A percentile compares a stretch with the other conserved stretches of the same genome.
Evolutionary conservation across 306 rosid genomes (phyloP).

Genomic region (Gynostemma pentaphyllum): DNA sequence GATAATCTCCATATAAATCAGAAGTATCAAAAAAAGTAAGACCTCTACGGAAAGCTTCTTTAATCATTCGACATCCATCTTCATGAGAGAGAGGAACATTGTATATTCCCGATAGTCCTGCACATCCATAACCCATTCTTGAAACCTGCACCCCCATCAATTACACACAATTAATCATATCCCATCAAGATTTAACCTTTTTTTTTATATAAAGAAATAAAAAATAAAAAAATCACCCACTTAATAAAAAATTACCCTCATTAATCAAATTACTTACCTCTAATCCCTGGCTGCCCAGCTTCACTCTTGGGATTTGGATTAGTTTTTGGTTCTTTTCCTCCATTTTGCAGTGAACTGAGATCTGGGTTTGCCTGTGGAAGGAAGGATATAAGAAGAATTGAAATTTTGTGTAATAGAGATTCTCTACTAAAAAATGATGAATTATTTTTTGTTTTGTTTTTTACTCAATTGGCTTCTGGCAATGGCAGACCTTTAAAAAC

Average conservation of each 20-base stretch:
- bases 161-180: not conserved
- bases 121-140: constrained; percentile 80
- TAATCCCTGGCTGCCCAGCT: constrained; percentile 65
- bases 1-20: constrained; percentile 37
- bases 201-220: too few relatives aligned
- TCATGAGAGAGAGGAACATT: constrained; percentile 57
- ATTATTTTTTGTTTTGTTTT: too few relatives aligned
- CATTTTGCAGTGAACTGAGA: constrained; percentile 21
- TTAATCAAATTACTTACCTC: too few relatives aligned
- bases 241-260: too few relatives aligned
- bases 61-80: constrained; percentile 47
- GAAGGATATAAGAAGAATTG: not conserved
- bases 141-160: constrained; percentile 61
- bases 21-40: constrained; percentile 68
- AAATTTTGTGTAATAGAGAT: not conserved
- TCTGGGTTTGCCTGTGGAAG: not conserved
- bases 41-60: constrained; percentile 52
- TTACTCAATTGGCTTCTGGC: too few relatives aligned
- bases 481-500: too few relatives aligned
- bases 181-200: not conserved
- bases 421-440: not conserved
- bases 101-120: constrained; percentile 51
- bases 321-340: constrained; percentile 18
- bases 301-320: constrained; percentile 42
- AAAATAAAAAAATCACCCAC: too few relatives aligned